phyloP scores from a whole-genome alignment of 805 yeast species.

The Clavispora phyllophila region DNA sequence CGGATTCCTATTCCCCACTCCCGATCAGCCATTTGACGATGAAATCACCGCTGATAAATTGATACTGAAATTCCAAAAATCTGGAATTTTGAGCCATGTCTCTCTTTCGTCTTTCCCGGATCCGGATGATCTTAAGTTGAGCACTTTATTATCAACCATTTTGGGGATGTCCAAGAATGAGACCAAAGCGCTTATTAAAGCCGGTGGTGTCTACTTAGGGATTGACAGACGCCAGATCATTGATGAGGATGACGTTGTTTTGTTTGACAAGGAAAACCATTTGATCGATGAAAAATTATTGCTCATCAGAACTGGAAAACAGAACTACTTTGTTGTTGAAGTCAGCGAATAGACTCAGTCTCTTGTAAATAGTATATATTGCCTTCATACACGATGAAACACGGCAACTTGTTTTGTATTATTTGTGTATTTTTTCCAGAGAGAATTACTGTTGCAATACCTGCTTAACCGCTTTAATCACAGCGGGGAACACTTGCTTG shows the following conservation, averaged over 20 bases:
- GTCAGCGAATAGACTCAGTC: conserved; percentile 5
- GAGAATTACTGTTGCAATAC: conserved; percentile 15
- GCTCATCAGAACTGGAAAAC: conserved; percentile 72
- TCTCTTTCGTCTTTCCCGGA: conserved; percentile 21
- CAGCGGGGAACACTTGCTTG: conserved; percentile 41
- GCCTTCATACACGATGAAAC: not conserved
- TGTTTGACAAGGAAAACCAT: conserved; percentile 41
- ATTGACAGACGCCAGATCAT: conserved; percentile 46
- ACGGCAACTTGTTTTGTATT: too few relatives aligned
- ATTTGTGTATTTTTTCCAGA: too few relatives aligned
- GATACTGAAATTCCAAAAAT: conserved; percentile 50
- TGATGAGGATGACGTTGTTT: conserved; percentile 45
- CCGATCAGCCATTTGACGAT: conserved; percentile 45
- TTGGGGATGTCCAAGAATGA: conserved; percentile 51
- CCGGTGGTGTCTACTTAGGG: conserved; percentile 75
- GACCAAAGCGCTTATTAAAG: conserved; percentile 54
- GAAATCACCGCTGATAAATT: conserved; percentile 45
- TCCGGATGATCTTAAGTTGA: conserved; percentile 39
- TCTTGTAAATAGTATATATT: not conserved
- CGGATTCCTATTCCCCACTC: conserved; percentile 58
- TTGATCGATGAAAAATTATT: conserved; percentile 58
- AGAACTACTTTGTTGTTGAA: conserved; percentile 49
- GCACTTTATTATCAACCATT: conserved; percentile 47
- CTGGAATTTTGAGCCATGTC: conserved; percentile 46
- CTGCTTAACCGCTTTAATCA: conserved; percentile 43